Evolutionary conservation across 2,329 filamentous ascomycete genomes (phyloP), one percentile per base, ranked within the genome.

Genomic region (Lojkania enalia): DNA sequence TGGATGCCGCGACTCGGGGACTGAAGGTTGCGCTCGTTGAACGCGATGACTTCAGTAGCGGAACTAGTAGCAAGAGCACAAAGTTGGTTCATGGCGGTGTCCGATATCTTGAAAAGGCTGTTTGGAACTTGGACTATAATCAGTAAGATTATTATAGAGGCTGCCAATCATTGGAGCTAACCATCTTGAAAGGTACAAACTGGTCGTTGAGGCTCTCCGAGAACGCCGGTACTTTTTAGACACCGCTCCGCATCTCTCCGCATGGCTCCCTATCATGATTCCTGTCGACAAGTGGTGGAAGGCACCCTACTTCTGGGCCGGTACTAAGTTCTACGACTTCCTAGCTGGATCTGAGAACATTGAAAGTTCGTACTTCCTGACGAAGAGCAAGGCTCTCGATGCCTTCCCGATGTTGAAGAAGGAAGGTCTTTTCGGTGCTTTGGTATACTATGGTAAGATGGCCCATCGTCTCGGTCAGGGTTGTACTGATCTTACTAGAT

Each of bases 331-430:
- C 56, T 95, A 95, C 71, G 90, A 95, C 71, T 82, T 90, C 58
- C 78, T 95, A 54, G 90, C 90, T 58, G 89, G 89, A 12, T 86
- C 85, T 30, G 89, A 95, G 69, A 90, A 90, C 43, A 91, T 95
- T 61, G 89, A 95, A 70, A 90, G 83, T 60, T 92, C 88, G 4
- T 95, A 95, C 73, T 95, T 95, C 67, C 74, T 95, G 63, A 91
- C 88, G 18, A 86, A 85, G 70, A 91, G 86, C 68, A 92, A 92
- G 72, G 88, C 89, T 6, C 76, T 95, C 51, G 88, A 92, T 66
- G 87, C 87, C 2, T 95, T 95, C 64, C 90, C 90, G 5, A 94
- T 95, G 89, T 72, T 95, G 54, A 91, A 89, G 73, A 86, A 83
- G 64, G 84, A 87, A 31, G 83, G 86, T 54, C 75, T 95, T 12